Conservation (phyloP, 176 grass and related monocot species). For the Aegilops sharonensis region DNA sequence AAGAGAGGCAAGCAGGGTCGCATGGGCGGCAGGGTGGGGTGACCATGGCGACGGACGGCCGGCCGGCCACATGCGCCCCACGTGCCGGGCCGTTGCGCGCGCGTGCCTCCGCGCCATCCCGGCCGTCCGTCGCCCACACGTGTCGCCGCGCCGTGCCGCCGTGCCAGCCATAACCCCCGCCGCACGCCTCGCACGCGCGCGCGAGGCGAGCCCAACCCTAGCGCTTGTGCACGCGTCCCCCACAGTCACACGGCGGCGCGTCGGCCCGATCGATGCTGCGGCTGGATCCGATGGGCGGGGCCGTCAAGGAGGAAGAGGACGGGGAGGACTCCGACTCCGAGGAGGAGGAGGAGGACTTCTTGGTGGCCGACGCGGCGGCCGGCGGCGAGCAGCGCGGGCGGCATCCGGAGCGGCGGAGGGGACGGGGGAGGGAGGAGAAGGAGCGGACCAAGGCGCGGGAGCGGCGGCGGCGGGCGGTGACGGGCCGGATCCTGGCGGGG, state of each 20-base stretch:
- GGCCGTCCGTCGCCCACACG: constrained; percentile 48
- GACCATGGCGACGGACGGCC: too few species aligned
- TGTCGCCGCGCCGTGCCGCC: constrained; percentile 35
- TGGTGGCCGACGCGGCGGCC: neutral
- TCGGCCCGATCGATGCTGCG: neutral
- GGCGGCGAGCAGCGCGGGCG: neutral
- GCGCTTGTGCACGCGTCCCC: neutral
- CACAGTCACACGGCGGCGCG: neutral
- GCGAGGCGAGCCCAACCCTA: constrained; percentile 35
- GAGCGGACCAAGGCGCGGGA: constrained; percentile 89
- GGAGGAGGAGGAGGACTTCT: constrained; percentile 32
- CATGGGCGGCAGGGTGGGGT: neutral
- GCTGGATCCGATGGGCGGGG: constrained; percentile 38
- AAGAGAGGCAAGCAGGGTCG: neutral
- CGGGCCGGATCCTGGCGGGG: constrained; percentile 75
- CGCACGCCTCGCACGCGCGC: constrained; percentile 39
- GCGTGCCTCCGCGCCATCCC: constrained; percentile 22
- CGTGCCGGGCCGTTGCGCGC: constrained; percentile 16
- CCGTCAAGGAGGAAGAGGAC: constrained; percentile 38
- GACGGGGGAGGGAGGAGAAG: constrained; percentile 58
- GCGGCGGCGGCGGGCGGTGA: constrained; percentile 78
- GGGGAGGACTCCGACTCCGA: neutral
- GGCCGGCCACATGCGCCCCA: neutral
- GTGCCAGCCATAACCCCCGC: constrained; percentile 55
- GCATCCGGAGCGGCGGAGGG: constrained; percentile 12